phyloP scores from a whole-genome alignment of 2,329 filamentous ascomycete species.

The Allantophomopsis lycopodina region DNA sequence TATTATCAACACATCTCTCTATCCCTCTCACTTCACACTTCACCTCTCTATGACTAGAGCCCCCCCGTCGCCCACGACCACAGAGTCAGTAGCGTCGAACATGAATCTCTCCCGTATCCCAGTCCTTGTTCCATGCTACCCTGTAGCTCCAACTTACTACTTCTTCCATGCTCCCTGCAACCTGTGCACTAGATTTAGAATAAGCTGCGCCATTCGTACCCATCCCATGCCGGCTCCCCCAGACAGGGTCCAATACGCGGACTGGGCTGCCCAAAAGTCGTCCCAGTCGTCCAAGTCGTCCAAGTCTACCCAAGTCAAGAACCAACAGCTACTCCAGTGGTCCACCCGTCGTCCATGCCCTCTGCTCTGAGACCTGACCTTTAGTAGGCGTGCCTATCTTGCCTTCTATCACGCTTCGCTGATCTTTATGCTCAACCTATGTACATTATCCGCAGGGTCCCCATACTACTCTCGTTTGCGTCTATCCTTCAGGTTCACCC shows the following conservation, averaged over 20 bases:
- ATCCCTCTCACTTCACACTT: no score
- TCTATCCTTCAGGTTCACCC: slow-evolving; percentile 12
- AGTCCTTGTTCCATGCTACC: no score
- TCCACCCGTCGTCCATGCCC: slow-evolving; percentile 1
- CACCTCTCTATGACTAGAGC: no score
- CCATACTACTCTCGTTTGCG: slow-evolving; percentile 16
- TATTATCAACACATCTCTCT: no score
- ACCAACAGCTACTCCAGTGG: not conserved
- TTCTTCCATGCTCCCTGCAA: not conserved
- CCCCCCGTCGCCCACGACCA: no score
- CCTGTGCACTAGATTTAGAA: not conserved
- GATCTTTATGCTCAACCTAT: slow-evolving; percentile 9
- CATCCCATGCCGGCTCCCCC: not conserved
- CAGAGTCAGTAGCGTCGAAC: not conserved
- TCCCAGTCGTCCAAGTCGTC: not conserved
- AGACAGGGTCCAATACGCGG: slow-evolving; percentile 1
- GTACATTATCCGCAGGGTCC: slow-evolving; percentile 20
- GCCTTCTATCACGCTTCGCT: slow-evolving; percentile 14
- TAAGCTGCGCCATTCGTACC: not conserved
- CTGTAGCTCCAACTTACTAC: not conserved
- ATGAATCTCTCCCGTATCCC: not conserved
- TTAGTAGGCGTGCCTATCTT: slow-evolving; percentile 14
- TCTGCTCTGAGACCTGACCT: slow-evolving; percentile 12
- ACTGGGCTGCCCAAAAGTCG: not conserved
- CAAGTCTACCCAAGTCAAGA: not conserved